Evolutionary conservation across 139 green algal genomes (phyloP).

Genomic region (Chlorokybus atmophyticus): DNA sequence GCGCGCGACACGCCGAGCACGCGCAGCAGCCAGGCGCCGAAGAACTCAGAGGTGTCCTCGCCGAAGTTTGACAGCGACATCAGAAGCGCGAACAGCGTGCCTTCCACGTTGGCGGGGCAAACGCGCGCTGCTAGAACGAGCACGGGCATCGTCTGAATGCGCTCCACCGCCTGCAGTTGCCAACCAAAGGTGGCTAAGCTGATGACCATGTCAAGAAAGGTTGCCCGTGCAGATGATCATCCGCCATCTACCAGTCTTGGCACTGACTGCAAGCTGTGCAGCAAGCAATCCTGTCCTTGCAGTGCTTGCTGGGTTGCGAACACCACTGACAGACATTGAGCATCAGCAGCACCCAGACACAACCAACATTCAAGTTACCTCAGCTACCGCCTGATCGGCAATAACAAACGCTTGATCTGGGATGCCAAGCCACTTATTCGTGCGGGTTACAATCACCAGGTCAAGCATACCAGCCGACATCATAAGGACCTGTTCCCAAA

Average conservation of each 20-base stretch:
- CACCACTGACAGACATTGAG: too few species aligned
- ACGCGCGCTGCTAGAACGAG: constrained; percentile 74
- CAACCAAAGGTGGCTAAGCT: too few species aligned
- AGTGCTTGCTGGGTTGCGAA: too few species aligned
- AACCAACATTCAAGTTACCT: too few species aligned
- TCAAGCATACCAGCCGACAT: constrained; percentile 34
- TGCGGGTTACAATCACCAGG: constrained; percentile 55
- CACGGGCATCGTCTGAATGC: constrained; percentile 87
- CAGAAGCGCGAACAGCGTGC: constrained; percentile 90
- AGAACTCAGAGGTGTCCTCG: too few species aligned
- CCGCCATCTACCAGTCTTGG: too few species aligned
- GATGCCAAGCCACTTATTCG: constrained; percentile 35
- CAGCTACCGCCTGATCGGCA: constrained; percentile 74
- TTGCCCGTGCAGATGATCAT: too few species aligned
- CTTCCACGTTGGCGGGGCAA: constrained; percentile 64
- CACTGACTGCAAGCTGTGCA: too few species aligned
- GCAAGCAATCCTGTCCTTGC: too few species aligned
- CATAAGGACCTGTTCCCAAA: constrained; percentile 35
- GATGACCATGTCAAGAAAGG: too few species aligned
- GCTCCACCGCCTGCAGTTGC: constrained; percentile 68
- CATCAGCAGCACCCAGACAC: too few species aligned
- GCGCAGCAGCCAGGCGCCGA: constrained; percentile 11
- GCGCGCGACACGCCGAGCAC: constrained; percentile 8
- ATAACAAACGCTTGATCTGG: constrained; percentile 81
- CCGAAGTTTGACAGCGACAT: constrained; percentile 78